Evolutionary conservation across 192 early-diverging fungal genomes (phyloP), one percentile per base, ranked within the genome.

Genomic region (Dissophora ornata): DNA sequence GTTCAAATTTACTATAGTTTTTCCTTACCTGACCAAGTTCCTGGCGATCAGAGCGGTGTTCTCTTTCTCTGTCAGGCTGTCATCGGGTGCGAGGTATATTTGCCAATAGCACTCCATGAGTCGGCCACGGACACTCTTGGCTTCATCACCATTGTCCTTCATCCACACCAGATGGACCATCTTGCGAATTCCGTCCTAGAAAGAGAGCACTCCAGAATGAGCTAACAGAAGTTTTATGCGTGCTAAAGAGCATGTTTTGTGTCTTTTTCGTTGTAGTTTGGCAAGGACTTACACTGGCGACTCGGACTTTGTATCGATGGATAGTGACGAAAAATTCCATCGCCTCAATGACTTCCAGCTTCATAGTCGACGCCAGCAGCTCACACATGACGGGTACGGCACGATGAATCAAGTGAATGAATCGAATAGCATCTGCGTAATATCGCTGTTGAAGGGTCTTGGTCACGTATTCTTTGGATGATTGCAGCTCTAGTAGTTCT

Each of bases 161-260:
- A 85, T 89, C 91, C 91, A 99, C 21, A 99, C 91, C 46, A 98
- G 91, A 75, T 98, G 97, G 12, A 96, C 86, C 97, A 99, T 99
- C 65, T 88, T 90, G 41, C 90, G 86, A 52, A 98, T 90, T 33
- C 97, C 98, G 25, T 90, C 91, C 85, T 94, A 61, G 2, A 38
- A 33, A n/a, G n/a, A 38, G 12, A 12, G 36, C 1, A 47, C 12
- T 19, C 15, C 45, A 11, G 32, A 25, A 22, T 62, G 24, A 41
- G 44, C n/a, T n/a, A n/a, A n/a, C n/a, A n/a, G n/a, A n/a, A n/a
- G n/a, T n/a, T n/a, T n/a, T n/a, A n/a, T n/a, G n/a, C n/a, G n/a
- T n/a, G n/a, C n/a, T n/a, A n/a, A n/a, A n/a, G n/a, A n/a, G n/a
- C n/a, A n/a, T n/a, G n/a, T n/a, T n/a, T n/a, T n/a, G n/a, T n/a